Evolutionary conservation across 805 yeast species (phyloP).

Genomic region (Sugiyamaella floridensis): DNA sequence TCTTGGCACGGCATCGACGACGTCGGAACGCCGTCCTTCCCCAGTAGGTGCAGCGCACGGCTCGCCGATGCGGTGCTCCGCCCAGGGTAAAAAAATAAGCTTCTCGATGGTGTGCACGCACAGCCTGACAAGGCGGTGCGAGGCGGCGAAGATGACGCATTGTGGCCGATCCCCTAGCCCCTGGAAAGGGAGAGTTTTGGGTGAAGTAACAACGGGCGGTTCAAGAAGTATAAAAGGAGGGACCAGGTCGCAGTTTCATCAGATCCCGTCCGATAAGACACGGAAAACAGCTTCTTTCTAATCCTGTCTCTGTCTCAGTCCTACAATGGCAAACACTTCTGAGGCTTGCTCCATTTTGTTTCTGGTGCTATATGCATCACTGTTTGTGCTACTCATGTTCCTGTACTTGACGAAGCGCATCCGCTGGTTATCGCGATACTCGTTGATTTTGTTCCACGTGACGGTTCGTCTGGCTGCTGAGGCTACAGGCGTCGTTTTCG

Average conservation of each 20-base stretch:
- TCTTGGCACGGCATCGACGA: too few relatives aligned
- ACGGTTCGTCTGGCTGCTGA: constrained; percentile 16
- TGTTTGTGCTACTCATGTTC: neutral
- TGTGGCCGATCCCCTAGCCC: too few relatives aligned
- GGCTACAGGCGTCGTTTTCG: constrained; percentile 12
- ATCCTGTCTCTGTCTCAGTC: neutral
- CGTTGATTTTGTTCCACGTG: constrained; percentile 6
- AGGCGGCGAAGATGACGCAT: neutral
- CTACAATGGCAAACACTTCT: constrained; percentile 1
- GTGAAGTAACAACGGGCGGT: too few relatives aligned
- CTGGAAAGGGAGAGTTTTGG: too few relatives aligned
- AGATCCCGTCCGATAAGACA: too few relatives aligned
- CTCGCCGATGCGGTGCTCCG: too few relatives aligned
- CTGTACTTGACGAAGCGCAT: constrained; percentile 1
- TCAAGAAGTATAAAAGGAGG: too few relatives aligned
- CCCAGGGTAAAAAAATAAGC: neutral
- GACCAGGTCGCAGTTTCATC: too few relatives aligned
- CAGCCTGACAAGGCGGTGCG: neutral
- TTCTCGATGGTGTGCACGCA: neutral
- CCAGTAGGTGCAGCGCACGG: too few relatives aligned
- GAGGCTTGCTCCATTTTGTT: constrained; percentile 4
- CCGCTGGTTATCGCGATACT: constrained; percentile 10
- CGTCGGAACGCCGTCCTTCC: too few relatives aligned
- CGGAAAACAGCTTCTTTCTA: neutral
- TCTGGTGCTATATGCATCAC: constrained; percentile 8